Evolutionary conservation across 768 basidiomycete genomes (phyloP).

Genomic region (Amanita subjunquillea): DNA sequence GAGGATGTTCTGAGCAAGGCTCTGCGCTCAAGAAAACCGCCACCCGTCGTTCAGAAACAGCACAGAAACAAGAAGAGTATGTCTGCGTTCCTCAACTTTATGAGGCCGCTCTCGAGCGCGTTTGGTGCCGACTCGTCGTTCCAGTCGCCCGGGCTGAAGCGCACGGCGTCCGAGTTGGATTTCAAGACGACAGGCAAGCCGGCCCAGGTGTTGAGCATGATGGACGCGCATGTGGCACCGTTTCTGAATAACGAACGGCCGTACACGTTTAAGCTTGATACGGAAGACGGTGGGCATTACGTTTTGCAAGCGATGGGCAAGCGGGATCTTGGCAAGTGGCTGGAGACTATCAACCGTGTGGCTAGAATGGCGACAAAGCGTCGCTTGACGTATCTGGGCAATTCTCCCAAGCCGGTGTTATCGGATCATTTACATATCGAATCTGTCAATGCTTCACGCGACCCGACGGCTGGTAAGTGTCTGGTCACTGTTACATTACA

Average conservation of each 20-base stretch:
- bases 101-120: slow-evolving; percentile 84
- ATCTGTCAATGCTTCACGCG: slow-evolving; percentile 47
- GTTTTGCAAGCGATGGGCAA: slow-evolving; percentile 64
- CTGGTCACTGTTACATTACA: not conserved
- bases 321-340: slow-evolving; percentile 69
- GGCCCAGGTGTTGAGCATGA: slow-evolving; percentile 61
- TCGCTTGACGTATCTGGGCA: slow-evolving; percentile 71
- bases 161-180: slow-evolving; percentile 65
- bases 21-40: slow-evolving; percentile 50
- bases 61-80: slow-evolving; percentile 86
- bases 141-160: slow-evolving; percentile 33
- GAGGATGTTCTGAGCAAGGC: slow-evolving; percentile 70
- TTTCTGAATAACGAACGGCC: slow-evolving; percentile 77
- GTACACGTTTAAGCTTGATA: slow-evolving; percentile 73
- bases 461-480: slow-evolving; percentile 63
- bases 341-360: slow-evolving; percentile 61
- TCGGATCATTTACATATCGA: slow-evolving; percentile 65
- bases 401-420: slow-evolving; percentile 61
- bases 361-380: slow-evolving; percentile 68
- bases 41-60: slow-evolving; percentile 47
- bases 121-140: slow-evolving; percentile 53
- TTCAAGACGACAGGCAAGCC: slow-evolving; percentile 68
- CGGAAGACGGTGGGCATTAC: slow-evolving; percentile 82
- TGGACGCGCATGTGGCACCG: slow-evolving; percentile 58
- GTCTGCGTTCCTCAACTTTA: slow-evolving; percentile 75